A percentile compares a stretch with the other conserved stretches of the same genome.
phyloP scores from a whole-genome alignment of 352 stramenopile genomes.

The Pythium guiyangense region DNA sequence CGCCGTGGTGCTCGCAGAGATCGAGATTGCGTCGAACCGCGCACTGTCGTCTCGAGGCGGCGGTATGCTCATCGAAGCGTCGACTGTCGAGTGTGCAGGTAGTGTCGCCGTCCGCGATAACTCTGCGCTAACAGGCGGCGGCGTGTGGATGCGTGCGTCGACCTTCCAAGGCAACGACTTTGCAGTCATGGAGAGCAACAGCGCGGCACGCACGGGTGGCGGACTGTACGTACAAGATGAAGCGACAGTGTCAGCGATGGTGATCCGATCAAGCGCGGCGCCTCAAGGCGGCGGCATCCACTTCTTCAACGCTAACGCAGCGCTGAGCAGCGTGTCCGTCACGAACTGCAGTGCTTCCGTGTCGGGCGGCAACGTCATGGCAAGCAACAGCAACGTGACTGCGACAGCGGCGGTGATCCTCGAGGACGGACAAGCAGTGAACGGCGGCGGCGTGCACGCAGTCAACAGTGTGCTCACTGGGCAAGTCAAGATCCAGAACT shows the following conservation, averaged over 20 bases:
- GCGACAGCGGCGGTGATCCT: slow-evolving; percentile 5
- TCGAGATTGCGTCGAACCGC: slow-evolving; percentile 11
- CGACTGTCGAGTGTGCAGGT: slow-evolving; percentile 5
- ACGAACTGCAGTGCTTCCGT: slow-evolving; percentile 9
- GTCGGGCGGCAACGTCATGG: slow-evolving; percentile 13
- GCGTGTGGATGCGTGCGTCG: slow-evolving; percentile 9
- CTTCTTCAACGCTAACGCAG: slow-evolving; percentile 6
- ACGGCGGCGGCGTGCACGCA: slow-evolving; percentile 19
- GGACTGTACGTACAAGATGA: slow-evolving; percentile 5
- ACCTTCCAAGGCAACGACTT: slow-evolving; percentile 5
- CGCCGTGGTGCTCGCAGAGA: slow-evolving; percentile 2
- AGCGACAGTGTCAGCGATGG: not conserved
- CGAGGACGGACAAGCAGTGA: not conserved
- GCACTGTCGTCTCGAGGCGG: slow-evolving; percentile 8
- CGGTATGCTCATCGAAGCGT: slow-evolving; percentile 7
- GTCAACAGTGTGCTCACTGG: slow-evolving; percentile 5
- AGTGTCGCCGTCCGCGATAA: slow-evolving; percentile 7
- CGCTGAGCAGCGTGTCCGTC: not conserved
- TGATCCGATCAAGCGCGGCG: not conserved
- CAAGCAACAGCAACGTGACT: slow-evolving; percentile 1
- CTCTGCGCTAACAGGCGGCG: slow-evolving; percentile 4
- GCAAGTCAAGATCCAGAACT: not conserved
- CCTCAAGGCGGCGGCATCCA: slow-evolving; percentile 15
- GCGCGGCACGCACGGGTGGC: slow-evolving; percentile 7
- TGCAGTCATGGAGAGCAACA: slow-evolving; percentile 5